phyloP scores from a whole-genome alignment of 768 basidiomycete genomes.

The Cubamyces sp. region DNA sequence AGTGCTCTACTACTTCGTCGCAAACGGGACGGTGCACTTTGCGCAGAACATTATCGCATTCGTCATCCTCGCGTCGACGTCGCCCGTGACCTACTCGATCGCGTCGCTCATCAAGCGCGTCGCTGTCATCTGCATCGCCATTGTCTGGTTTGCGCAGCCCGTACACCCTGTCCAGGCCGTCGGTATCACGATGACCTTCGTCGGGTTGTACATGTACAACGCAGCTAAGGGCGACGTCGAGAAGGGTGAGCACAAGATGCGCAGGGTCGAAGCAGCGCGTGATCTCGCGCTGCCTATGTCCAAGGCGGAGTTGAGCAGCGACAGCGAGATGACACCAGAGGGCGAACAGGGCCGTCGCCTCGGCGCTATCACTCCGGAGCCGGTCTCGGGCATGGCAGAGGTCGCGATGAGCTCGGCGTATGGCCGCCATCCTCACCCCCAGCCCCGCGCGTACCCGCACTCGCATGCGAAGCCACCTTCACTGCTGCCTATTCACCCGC shows the following conservation, averaged over 20 bases:
- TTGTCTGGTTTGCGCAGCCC: slow-evolving; percentile 92
- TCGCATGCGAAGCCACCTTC: background rate
- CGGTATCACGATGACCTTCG: slow-evolving; percentile 90
- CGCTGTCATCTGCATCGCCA: slow-evolving; percentile 96
- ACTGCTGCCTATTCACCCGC: slow-evolving; percentile 4
- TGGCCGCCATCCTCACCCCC: slow-evolving; percentile 26
- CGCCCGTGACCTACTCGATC: slow-evolving; percentile 98
- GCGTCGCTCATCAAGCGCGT: slow-evolving; percentile 98
- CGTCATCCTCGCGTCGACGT: slow-evolving; percentile 92
- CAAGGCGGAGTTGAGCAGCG: slow-evolving; percentile 59
- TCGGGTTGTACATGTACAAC: slow-evolving; percentile 96
- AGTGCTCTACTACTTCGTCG: slow-evolving; percentile 80
- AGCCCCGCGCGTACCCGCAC: slow-evolving; percentile 3
- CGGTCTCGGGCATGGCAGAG: slow-evolving; percentile 18
- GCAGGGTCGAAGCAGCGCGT: slow-evolving; percentile 72
- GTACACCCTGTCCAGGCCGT: slow-evolving; percentile 84
- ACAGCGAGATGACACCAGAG: slow-evolving; percentile 38
- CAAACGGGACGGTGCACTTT: slow-evolving; percentile 97
- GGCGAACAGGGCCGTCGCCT: background rate
- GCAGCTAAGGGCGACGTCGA: slow-evolving; percentile 91
- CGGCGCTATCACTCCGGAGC: slow-evolving; percentile 12
- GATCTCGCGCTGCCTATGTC: slow-evolving; percentile 73
- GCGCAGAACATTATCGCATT: slow-evolving; percentile 98
- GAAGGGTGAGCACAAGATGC: slow-evolving; percentile 87
- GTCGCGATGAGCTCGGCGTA: slow-evolving; percentile 27